Evolutionary conservation across 768 basidiomycete genomes (phyloP), one percentile per base, ranked within the genome.

Genomic region (Tremella fuciformis): DNA sequence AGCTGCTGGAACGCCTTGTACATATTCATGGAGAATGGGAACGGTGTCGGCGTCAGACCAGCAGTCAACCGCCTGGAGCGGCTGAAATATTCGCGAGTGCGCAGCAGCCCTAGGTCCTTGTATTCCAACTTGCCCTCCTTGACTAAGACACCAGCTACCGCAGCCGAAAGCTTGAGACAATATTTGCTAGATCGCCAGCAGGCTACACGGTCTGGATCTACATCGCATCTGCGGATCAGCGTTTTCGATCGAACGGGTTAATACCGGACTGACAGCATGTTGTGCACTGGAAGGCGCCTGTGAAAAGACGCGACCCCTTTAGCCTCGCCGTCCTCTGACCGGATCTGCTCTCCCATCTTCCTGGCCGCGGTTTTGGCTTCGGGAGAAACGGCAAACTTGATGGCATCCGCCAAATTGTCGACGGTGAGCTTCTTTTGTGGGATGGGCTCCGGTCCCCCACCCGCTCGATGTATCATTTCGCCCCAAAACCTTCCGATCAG

Each of bases 381-480:
- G 1, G 80, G 77, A 39, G 82, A 81, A 8, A 80, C 65, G 6
- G 81, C 81, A 65, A 80, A 82, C 49, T 77, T 77, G 66, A 85
- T 82, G 0, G 82, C 85, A n/a, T 82, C 80, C 9, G 78, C 77
- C 29, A 86, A 75, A 41, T 80, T 84, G 19, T 82, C 79, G 3
- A 78, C 77, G 7, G 68, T 79, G 13, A 86, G 75, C 18, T 80
- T 72, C 62, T 82, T 84, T 42, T 83, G 82, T 3, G 80, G 82
- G 49, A 85, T 85, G 1, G 84, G 84, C 50, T 80, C 76, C 0
- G 85, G 85, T 8, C 85, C 85, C 3, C 84, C 85, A 15, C 84
- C 84, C 7, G 84, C 82, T 61, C 80, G 80, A 51, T 82, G 77
- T 19, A 86, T 83, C 84, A 85, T 86, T 41, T 78, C 78, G n/a